These are phyloP conservation scores for Trichoderma endophyticum DNA, from an alignment of 2,329 filamentous ascomycete species.

Conservation along the genomic window DNA sequence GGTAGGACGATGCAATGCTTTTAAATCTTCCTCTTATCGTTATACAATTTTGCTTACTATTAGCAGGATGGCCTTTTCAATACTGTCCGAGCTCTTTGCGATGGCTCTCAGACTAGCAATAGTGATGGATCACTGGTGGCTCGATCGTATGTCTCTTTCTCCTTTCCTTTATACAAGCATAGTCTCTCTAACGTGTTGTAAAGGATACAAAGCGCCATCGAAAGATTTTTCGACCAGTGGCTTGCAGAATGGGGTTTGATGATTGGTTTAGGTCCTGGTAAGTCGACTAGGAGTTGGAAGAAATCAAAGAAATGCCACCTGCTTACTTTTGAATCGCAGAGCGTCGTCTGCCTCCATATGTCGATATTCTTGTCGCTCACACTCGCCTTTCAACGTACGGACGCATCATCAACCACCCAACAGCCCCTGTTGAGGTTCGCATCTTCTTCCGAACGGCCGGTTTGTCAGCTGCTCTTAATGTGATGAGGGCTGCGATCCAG, in stretches of 20 bases:
- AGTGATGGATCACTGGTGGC: constrained; percentile 53
- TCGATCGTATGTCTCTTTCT: constrained; percentile 42
- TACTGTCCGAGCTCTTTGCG: constrained; percentile 57
- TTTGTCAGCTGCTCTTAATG: constrained; percentile 69
- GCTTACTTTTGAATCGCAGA: constrained; percentile 32
- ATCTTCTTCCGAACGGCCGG: constrained; percentile 70
- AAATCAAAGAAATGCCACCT: not conserved
- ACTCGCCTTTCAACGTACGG: constrained; percentile 72
- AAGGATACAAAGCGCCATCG: constrained; percentile 56
- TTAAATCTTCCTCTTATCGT: not conserved
- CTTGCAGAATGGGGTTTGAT: constrained; percentile 59
- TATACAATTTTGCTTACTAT: not conserved
- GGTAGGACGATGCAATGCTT: constrained; percentile 36
- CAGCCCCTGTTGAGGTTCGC: constrained; percentile 66
- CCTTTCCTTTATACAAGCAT: not conserved
- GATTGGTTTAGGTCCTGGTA: constrained; percentile 48
- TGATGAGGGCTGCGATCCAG: constrained; percentile 70
- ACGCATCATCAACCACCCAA: constrained; percentile 71
- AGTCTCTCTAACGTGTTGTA: constrained; percentile 30
- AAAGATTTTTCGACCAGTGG: constrained; percentile 65
- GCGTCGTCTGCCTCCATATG: constrained; percentile 63
- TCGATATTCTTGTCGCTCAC: constrained; percentile 71
- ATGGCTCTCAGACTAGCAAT: constrained; percentile 48
- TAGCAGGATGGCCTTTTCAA: constrained; percentile 53
- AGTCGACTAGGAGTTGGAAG: constrained; percentile 31